These are phyloP conservation scores for Scheffersomyces lignosus DNA, from an alignment of 805 yeast genomes.

Conservation along the genomic window DNA sequence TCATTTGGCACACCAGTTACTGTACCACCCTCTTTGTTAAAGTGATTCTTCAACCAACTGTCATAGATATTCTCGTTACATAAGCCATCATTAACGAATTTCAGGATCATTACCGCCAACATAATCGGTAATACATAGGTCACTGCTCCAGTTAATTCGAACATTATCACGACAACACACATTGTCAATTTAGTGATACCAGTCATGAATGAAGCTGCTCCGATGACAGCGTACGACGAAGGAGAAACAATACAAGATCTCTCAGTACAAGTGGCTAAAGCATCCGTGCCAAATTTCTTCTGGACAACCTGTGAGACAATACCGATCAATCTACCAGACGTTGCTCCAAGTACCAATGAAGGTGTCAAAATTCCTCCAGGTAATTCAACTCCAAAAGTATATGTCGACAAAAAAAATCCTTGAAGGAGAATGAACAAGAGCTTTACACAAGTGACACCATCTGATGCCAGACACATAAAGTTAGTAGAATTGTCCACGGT, in stretches of 20 bases:
- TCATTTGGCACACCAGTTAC: conserved; percentile 17
- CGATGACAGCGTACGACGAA: conserved; percentile 85
- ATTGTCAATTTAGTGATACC: conserved; percentile 82
- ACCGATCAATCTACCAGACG: conserved; percentile 58
- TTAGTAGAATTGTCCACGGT: conserved; percentile 20
- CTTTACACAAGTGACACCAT: conserved; percentile 23
- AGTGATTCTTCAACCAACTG: conserved; percentile 30
- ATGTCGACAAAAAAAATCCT: conserved; percentile 62
- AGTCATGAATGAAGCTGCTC: conserved; percentile 80
- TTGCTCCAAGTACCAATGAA: conserved; percentile 60
- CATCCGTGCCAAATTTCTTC: conserved; percentile 28
- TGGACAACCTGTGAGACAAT: conserved; percentile 52
- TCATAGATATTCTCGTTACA: conserved; percentile 66
- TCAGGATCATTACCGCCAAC: conserved; percentile 76
- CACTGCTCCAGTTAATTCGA: conserved; percentile 88
- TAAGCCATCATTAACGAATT: conserved; percentile 67
- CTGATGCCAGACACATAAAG: conserved; percentile 38
- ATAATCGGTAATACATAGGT: conserved; percentile 82
- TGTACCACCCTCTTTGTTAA: conserved; percentile 19
- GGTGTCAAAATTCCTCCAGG: conserved; percentile 73
- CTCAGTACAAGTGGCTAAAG: conserved; percentile 41
- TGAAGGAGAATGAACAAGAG: conserved; percentile 41
- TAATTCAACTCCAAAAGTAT: conserved; percentile 66
- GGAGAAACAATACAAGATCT: conserved; percentile 68
- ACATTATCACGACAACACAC: conserved; percentile 86